These are phyloP conservation scores for Geosmithia morbida DNA, from an alignment of 2,329 filamentous ascomycete species.

Conservation along the genomic window DNA sequence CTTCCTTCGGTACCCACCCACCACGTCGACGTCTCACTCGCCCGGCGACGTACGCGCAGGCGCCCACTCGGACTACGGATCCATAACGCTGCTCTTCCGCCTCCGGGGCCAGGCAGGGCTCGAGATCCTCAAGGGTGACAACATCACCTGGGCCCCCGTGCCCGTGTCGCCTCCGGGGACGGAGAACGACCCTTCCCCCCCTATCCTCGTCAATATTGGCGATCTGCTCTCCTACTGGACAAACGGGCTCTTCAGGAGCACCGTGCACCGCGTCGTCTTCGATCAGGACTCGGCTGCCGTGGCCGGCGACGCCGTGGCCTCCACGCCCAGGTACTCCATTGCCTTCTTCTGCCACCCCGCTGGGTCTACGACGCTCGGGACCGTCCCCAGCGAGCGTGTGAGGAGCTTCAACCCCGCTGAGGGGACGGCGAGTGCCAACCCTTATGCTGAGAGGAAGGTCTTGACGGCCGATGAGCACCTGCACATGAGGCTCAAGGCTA, in stretches of 20 bases:
- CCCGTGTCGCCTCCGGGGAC: slow-evolving; percentile 50
- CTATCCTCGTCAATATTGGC: slow-evolving; percentile 68
- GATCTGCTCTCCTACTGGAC: slow-evolving; percentile 75
- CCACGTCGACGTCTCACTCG: slow-evolving; percentile 24
- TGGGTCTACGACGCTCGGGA: slow-evolving; percentile 32
- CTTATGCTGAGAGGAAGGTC: slow-evolving; percentile 36
- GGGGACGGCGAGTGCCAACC: slow-evolving; percentile 21
- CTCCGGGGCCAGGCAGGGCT: slow-evolving; percentile 73
- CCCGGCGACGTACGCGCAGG: slow-evolving; percentile 64
- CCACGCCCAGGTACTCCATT: slow-evolving; percentile 46
- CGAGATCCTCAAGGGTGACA: slow-evolving; percentile 54
- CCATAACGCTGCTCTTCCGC: slow-evolving; percentile 67
- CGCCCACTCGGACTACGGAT: slow-evolving; percentile 80
- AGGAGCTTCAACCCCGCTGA: slow-evolving; percentile 20
- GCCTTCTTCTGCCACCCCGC: slow-evolving; percentile 56
- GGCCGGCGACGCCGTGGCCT: slow-evolving; percentile 23
- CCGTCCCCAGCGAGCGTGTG: slow-evolving; percentile 47
- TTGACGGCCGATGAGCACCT: slow-evolving; percentile 52
- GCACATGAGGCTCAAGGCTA: slow-evolving; percentile 43
- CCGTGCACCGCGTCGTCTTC: slow-evolving; percentile 80
- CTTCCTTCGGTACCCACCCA: slow-evolving; percentile 58
- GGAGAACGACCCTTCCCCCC: slow-evolving; percentile 45
- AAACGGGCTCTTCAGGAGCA: slow-evolving; percentile 70
- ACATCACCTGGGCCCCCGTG: slow-evolving; percentile 42
- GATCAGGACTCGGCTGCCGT: slow-evolving; percentile 11